Percentiles rank a stretch among this genome's conserved stretches.
These are phyloP conservation scores for Meyerozyma carpophila DNA, from an alignment of 1,139 yeast genomes.

Conservation along the genomic window DNA sequence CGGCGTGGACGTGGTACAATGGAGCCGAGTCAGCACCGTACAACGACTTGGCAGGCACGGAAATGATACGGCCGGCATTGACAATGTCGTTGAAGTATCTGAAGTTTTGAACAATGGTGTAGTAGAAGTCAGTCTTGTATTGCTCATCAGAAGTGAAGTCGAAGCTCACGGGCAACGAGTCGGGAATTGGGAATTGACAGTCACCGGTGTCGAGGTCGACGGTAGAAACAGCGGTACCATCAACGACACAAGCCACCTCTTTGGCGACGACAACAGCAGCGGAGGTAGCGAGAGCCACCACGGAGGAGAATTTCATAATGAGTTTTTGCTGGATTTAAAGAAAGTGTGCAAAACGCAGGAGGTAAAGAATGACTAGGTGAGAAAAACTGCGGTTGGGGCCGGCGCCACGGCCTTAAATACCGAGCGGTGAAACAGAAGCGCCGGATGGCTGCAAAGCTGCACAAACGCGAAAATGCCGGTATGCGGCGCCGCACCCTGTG, in stretches of 20 bases:
- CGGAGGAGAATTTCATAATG: slow-evolving; percentile 12
- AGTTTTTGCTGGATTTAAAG: slow-evolving; percentile 3
- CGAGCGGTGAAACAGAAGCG: neutral
- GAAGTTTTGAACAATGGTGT: slow-evolving; percentile 18
- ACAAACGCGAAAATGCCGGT: neutral
- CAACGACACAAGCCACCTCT: slow-evolving; percentile 34
- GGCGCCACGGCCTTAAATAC: neutral
- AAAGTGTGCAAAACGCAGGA: neutral
- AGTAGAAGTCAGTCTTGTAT: slow-evolving; percentile 34
- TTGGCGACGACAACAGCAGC: slow-evolving; percentile 18
- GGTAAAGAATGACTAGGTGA: slow-evolving; percentile 1
- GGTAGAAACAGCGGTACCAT: slow-evolving; percentile 26
- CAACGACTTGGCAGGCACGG: slow-evolving; percentile 27
- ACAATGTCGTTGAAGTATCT: slow-evolving; percentile 32
- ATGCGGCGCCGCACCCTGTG: neutral
- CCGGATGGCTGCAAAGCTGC: neutral
- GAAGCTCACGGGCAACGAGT: slow-evolving; percentile 21
- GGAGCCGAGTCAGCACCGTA: slow-evolving; percentile 20
- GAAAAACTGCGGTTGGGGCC: neutral
- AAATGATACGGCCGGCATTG: slow-evolving; percentile 30
- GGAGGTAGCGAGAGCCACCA: slow-evolving; percentile 14
- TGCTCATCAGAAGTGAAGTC: slow-evolving; percentile 25
- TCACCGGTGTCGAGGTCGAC: slow-evolving; percentile 40
- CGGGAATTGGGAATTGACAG: slow-evolving; percentile 36
- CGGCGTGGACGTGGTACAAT: slow-evolving; percentile 27